These are phyloP conservation scores for Entamoeba dispar DNA, from an alignment of 208 protist genomes.

Conservation along the genomic window DNA sequence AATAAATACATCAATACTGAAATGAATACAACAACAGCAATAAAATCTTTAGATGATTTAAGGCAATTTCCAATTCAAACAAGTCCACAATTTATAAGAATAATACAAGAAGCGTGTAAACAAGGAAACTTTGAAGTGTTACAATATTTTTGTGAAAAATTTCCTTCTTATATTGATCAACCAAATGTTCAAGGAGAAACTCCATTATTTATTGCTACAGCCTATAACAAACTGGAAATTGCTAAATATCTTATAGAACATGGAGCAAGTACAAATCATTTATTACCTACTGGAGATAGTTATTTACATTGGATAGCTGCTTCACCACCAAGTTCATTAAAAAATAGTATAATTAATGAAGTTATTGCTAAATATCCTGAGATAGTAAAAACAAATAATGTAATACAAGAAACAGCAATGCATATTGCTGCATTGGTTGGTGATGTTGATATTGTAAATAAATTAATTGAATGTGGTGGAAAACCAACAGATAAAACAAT, in stretches of 20 bases:
- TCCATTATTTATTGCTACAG: background rate
- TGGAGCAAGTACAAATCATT: background rate
- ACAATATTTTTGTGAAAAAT: background rate
- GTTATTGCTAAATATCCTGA: background rate
- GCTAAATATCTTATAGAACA: background rate
- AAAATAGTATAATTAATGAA: background rate
- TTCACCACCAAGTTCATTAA: background rate
- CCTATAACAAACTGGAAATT: background rate
- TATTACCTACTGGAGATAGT: background rate
- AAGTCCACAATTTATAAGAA: background rate
- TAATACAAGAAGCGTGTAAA: background rate
- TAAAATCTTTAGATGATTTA: background rate
- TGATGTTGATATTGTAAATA: background rate
- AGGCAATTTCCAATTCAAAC: background rate
- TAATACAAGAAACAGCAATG: background rate
- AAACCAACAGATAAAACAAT: background rate
- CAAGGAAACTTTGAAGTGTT: background rate
- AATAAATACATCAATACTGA: background rate
- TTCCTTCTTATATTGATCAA: background rate
- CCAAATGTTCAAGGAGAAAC: background rate
- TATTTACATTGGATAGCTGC: background rate
- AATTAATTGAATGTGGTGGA: background rate
- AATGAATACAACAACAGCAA: background rate
- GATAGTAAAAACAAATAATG: background rate
- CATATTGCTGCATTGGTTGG: background rate